A percentile compares a stretch with the other conserved stretches of the same genome.
Conservation (phyloP, 805 yeast genomes). For the Ogataea parapolymorpha region DNA sequence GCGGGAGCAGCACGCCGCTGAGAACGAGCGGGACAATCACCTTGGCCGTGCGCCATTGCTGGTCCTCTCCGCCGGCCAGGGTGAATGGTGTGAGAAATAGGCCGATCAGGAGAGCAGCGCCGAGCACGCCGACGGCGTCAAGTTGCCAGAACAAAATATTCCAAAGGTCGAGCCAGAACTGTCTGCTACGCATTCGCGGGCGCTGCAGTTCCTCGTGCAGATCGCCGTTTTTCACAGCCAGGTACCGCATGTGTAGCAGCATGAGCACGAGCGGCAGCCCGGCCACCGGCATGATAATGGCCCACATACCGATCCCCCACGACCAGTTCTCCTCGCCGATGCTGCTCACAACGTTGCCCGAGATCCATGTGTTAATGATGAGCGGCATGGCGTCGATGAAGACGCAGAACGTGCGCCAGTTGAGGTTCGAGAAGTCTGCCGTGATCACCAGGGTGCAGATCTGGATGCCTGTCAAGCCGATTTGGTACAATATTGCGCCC, state of each 20-base stretch:
- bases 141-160: not conserved
- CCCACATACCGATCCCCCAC: slow-evolving; percentile 51
- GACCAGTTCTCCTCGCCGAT: slow-evolving; percentile 41
- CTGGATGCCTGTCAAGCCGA: slow-evolving; percentile 24
- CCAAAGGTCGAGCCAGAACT: not conserved
- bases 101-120: slow-evolving; percentile 25
- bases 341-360: slow-evolving; percentile 36
- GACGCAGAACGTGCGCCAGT: slow-evolving; percentile 26
- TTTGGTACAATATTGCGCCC: slow-evolving; percentile 22
- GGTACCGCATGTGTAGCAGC: slow-evolving; percentile 32
- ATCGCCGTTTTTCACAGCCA: not conserved
- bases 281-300: slow-evolving; percentile 40
- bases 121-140: not conserved
- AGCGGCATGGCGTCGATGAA: slow-evolving; percentile 34
- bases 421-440: slow-evolving; percentile 27
- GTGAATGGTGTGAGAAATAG: slow-evolving; percentile 39
- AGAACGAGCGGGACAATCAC: slow-evolving; percentile 40
- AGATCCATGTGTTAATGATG: slow-evolving; percentile 39
- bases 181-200: not conserved
- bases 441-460: slow-evolving; percentile 22
- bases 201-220: slow-evolving; percentile 10
- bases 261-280: slow-evolving; percentile 33
- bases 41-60: slow-evolving; percentile 37
- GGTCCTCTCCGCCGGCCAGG: slow-evolving; percentile 29
- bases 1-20: slow-evolving; percentile 34